A percentile compares a stretch with the other conserved stretches of the same genome.
Evolutionary conservation across 2,329 filamentous ascomycete species (phyloP).

Genomic region (Alternaria burnsii): DNA sequence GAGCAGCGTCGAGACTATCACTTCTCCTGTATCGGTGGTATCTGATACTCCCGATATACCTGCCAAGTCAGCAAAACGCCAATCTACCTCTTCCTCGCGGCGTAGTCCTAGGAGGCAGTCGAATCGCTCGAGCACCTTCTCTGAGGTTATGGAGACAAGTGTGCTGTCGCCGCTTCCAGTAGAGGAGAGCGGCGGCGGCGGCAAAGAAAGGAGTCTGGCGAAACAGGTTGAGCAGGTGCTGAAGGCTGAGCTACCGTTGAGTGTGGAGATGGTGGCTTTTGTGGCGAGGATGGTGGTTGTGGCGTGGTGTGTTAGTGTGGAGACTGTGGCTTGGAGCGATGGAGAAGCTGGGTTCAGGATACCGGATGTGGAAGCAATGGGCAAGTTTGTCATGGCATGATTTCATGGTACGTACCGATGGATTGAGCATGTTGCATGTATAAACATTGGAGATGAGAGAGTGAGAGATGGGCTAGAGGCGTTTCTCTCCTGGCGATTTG

Average conservation of each 20-base stretch:
- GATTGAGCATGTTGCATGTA: background rate
- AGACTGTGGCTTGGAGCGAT: constrained; percentile 35
- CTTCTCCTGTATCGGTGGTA: background rate
- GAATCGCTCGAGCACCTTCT: constrained; percentile 11
- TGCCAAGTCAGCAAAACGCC: constrained; percentile 6
- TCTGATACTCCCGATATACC: background rate
- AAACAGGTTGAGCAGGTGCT: constrained; percentile 37
- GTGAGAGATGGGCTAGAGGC: background rate
- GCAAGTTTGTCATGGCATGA: constrained; percentile 21
- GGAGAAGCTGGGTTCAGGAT: constrained; percentile 29
- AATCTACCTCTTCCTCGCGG: background rate
- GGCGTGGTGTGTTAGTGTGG: constrained; percentile 45
- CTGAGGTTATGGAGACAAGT: constrained; percentile 5
- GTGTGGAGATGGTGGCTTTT: constrained; percentile 31
- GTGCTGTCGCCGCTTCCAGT: background rate
- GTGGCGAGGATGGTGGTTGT: constrained; percentile 43
- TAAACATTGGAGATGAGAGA: background rate
- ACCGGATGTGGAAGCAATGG: constrained; percentile 8
- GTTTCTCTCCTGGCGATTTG: background rate
- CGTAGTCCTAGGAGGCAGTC: constrained; percentile 3
- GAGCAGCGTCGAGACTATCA: background rate
- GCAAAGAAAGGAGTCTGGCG: constrained; percentile 24
- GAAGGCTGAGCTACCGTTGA: constrained; percentile 37
- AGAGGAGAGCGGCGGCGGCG: background rate
- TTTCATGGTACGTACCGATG: too few relatives aligned